A percentile compares a stretch with the other conserved stretches of the same genome.
These are phyloP conservation scores for Pseudopithomyces maydicus DNA, from an alignment of 2,329 filamentous ascomycete species.

Conservation along the genomic window DNA sequence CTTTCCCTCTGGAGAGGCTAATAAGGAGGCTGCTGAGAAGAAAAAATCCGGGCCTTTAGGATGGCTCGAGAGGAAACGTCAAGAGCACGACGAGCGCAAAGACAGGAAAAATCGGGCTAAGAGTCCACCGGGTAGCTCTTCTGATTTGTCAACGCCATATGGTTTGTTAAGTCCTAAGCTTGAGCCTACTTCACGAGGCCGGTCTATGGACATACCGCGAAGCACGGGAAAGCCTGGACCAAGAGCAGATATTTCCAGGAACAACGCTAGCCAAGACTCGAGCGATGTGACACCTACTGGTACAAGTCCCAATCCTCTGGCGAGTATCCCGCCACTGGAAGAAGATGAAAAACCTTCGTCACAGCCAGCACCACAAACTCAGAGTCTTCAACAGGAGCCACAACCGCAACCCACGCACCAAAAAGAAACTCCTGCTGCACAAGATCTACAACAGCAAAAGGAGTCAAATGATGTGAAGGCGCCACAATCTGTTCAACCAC, in stretches of 20 bases:
- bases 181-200: slow-evolving; percentile 22
- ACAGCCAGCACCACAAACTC: not conserved
- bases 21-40: slow-evolving; percentile 58
- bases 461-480: not conserved
- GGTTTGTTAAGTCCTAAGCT: slow-evolving; percentile 27
- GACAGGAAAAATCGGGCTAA: slow-evolving; percentile 59
- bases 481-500: not conserved
- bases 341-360: not conserved
- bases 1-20: slow-evolving; percentile 39
- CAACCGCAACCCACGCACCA: not conserved
- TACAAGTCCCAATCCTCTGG: slow-evolving; percentile 14
- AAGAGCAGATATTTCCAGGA: slow-evolving; percentile 32
- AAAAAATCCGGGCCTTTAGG: slow-evolving; percentile 61
- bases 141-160: slow-evolving; percentile 24
- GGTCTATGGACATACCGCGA: slow-evolving; percentile 34
- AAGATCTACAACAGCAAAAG: not conserved
- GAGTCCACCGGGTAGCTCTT: slow-evolving; percentile 51
- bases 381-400: not conserved
- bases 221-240: slow-evolving; percentile 18
- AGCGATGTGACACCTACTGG: slow-evolving; percentile 29
- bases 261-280: slow-evolving; percentile 21
- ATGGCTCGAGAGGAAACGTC: slow-evolving; percentile 69
- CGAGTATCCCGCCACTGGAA: slow-evolving; percentile 3
- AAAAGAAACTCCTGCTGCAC: not conserved
- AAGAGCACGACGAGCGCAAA: slow-evolving; percentile 61